Conservation (phyloP, 257 asterid genomes). For the Solanum pimpinellifolium region DNA sequence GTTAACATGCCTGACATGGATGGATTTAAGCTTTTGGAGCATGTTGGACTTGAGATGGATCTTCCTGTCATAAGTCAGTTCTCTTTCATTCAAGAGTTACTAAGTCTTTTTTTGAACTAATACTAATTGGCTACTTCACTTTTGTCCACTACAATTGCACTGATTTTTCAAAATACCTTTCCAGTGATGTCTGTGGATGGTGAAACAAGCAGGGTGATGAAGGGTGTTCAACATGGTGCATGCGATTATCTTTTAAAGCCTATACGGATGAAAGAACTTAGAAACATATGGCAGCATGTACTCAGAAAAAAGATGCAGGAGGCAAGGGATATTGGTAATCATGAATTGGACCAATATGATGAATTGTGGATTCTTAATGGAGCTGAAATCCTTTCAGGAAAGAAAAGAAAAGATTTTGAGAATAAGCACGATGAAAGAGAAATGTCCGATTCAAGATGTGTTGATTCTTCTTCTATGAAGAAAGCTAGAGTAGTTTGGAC, state of each 20-base stretch:
- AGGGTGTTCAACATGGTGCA: constrained; percentile 73
- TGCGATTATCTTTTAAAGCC: constrained; percentile 86
- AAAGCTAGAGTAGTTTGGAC: constrained; percentile 84
- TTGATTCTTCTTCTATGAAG: constrained; percentile 44
- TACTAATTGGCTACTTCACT: not conserved
- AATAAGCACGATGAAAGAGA: constrained; percentile 35
- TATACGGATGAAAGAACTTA: constrained; percentile 59
- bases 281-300: constrained; percentile 87
- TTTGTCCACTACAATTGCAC: not conserved
- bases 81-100: not conserved
- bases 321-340: constrained; percentile 31
- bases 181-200: constrained; percentile 86
- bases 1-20: constrained; percentile 99
- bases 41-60: constrained; percentile 93
- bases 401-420: constrained; percentile 51
- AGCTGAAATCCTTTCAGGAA: constrained; percentile 36
- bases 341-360: constrained; percentile 31
- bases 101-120: not conserved
- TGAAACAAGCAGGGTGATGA: constrained; percentile 73
- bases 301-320: constrained; percentile 50
- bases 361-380: constrained; percentile 35
- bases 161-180: not conserved
- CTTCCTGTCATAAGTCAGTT: constrained; percentile 87
- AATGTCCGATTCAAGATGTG: not conserved
- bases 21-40: constrained; percentile 93